These are phyloP conservation scores for Kregervanrija pseudodelftensis DNA, from an alignment of 805 yeast species.

Conservation along the genomic window DNA sequence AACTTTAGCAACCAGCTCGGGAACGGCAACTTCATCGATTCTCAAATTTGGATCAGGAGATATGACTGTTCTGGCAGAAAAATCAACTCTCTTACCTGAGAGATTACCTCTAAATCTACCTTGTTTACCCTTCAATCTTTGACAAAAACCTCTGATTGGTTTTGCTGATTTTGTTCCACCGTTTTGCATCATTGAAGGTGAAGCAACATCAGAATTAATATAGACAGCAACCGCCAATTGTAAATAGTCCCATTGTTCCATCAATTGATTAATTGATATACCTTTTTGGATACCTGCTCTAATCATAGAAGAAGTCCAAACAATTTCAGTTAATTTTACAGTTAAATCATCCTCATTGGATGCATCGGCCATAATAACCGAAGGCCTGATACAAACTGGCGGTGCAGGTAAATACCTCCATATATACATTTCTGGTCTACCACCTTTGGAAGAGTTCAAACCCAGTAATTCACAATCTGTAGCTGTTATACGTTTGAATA, in stretches of 20 bases:
- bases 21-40: slow-evolving; percentile 97
- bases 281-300: slow-evolving; percentile 95
- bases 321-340: slow-evolving; percentile 91
- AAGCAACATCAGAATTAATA: slow-evolving; percentile 90
- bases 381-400: slow-evolving; percentile 97
- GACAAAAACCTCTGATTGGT: slow-evolving; percentile 93
- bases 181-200: slow-evolving; percentile 66
- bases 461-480: slow-evolving; percentile 91
- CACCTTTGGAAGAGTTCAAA: slow-evolving; percentile 77
- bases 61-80: slow-evolving; percentile 97
- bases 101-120: slow-evolving; percentile 97
- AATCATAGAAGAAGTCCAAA: slow-evolving; percentile 92
- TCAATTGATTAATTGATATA: slow-evolving; percentile 80
- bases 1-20: slow-evolving; percentile 92
- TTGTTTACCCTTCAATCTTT: slow-evolving; percentile 95
- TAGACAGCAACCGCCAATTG: slow-evolving; percentile 96
- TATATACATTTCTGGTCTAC: slow-evolving; percentile 91
- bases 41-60: slow-evolving; percentile 99
- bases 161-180: slow-evolving; percentile 51
- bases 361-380: slow-evolving; percentile 85
- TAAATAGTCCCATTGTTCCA: slow-evolving; percentile 99
- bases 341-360: slow-evolving; percentile 97
- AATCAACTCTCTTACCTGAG: slow-evolving; percentile 99
- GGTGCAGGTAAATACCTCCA: slow-evolving; percentile 99
- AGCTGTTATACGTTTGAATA: slow-evolving; percentile 81